phyloP scores from a whole-genome alignment of 257 asterid genomes.

The Leonotis leonurus region DNA sequence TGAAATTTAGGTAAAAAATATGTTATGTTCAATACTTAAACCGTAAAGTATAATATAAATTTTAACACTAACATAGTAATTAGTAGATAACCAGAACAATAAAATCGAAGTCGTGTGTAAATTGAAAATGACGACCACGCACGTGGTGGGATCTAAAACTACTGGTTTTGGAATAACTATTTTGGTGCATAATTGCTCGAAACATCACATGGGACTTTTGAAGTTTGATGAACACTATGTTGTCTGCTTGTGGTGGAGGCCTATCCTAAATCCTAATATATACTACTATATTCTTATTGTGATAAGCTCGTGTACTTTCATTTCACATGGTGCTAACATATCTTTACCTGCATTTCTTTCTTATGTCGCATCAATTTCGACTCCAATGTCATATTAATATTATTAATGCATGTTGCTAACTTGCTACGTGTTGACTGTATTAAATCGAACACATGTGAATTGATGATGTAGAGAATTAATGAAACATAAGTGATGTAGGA shows the following conservation, averaged over 20 bases:
- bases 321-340: not conserved
- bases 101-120: not conserved
- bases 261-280: no score
- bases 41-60: no score
- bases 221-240: not conserved
- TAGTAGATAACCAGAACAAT: no score
- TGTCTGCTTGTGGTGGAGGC: slow-evolving; percentile 4
- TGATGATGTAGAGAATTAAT: not conserved
- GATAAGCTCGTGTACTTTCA: not conserved
- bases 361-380: no score
- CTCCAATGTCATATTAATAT: not conserved
- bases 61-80: no score
- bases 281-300: no score
- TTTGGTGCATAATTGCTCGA: slow-evolving; percentile 1
- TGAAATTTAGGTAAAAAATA: no score
- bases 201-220: slow-evolving; percentile 19
- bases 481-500: not conserved
- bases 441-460: not conserved
- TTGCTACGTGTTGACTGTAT: not conserved
- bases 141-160: slow-evolving; percentile 22
- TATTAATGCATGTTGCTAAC: not conserved
- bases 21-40: no score
- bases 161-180: not conserved
- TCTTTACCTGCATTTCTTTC: not conserved
- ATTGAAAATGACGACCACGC: not conserved